A percentile compares a stretch with the other conserved stretches of the same genome.
Evolutionary conservation across 768 basidiomycete genomes (phyloP).

Genomic region (Leccinum sublutescens): DNA sequence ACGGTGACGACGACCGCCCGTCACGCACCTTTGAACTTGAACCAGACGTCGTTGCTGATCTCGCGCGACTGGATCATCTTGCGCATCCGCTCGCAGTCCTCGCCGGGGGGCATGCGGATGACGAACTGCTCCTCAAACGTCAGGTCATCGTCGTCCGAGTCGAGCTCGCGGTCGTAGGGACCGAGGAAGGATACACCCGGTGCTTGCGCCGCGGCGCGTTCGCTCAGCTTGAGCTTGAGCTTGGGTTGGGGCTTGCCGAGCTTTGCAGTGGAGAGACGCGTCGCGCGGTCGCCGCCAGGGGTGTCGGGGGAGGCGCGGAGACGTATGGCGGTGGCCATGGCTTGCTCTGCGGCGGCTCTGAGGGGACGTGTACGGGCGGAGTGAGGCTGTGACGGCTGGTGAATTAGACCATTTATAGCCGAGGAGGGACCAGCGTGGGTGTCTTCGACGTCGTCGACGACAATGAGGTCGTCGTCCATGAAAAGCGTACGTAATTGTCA

Average conservation of each 20-base stretch:
- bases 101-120: conserved; percentile 81
- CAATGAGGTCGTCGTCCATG: conserved; percentile 63
- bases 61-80: conserved; percentile 83
- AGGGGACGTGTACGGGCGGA: conserved; percentile 32
- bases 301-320: conserved; percentile 30
- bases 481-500: neutral
- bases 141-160: conserved; percentile 93
- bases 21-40: conserved; percentile 89
- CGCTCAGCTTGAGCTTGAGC: conserved; percentile 85
- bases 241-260: conserved; percentile 61
- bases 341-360: conserved; percentile 33
- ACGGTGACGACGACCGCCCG: neutral
- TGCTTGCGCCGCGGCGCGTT: conserved; percentile 75
- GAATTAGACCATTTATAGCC: conserved; percentile 25
- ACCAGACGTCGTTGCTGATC: conserved; percentile 83
- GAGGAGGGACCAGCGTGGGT: conserved; percentile 39
- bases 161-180: conserved; percentile 89
- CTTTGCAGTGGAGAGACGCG: conserved; percentile 52
- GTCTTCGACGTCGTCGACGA: conserved; percentile 57
- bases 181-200: conserved; percentile 89
- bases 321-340: conserved; percentile 37
- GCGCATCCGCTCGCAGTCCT: conserved; percentile 73
- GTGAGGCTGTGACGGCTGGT: conserved; percentile 17
- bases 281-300: conserved; percentile 48
- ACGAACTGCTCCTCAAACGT: conserved; percentile 98